A percentile compares a stretch with the other conserved stretches of the same genome.
Conservation (phyloP, 176 grass and related monocot species). For the Rhynchospora breviuscula region DNA sequence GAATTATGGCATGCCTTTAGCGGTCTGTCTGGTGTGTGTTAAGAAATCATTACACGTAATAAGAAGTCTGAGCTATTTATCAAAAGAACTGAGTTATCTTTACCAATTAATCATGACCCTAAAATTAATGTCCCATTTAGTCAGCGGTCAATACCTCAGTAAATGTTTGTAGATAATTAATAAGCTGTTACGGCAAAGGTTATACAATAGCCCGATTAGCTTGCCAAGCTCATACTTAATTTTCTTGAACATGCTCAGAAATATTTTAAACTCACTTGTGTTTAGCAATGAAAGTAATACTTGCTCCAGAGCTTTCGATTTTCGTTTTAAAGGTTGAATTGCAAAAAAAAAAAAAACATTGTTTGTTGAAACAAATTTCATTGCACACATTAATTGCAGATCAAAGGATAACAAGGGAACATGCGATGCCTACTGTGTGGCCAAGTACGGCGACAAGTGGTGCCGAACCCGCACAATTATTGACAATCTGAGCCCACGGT, state of each 20-base stretch:
- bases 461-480: constrained; percentile 63
- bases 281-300: background rate
- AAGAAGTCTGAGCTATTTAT: background rate
- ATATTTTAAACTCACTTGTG: background rate
- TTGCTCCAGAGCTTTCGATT: background rate
- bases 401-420: constrained; percentile 51
- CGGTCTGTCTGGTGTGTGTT: background rate
- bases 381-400: background rate
- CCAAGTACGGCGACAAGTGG: constrained; percentile 84
- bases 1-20: background rate
- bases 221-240: background rate
- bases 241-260: background rate
- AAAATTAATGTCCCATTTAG: too few species aligned
- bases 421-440: constrained; percentile 72
- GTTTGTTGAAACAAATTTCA: background rate
- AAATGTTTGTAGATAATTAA: background rate
- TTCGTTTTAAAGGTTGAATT: background rate
- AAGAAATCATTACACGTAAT: background rate
- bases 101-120: too few species aligned
- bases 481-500: constrained; percentile 57
- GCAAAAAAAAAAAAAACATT: background rate
- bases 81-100: background rate
- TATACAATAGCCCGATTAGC: background rate
- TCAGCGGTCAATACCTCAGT: too few species aligned
- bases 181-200: background rate